phyloP scores from a whole-genome alignment of 2,329 filamentous ascomycete genomes.

The Scedosporium dehoogii region DNA sequence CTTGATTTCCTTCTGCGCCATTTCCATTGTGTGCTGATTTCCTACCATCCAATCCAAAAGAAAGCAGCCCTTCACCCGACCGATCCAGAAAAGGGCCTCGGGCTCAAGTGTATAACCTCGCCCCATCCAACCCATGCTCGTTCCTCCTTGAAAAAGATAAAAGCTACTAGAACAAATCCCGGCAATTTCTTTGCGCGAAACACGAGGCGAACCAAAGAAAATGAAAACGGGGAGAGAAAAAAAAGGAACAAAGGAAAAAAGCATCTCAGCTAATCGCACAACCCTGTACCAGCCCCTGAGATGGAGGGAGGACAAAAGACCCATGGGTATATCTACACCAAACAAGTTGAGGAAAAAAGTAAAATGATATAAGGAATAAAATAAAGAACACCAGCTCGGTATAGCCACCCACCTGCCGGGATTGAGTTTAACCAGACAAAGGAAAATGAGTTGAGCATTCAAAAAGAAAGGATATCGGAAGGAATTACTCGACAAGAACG shows the following conservation, averaged over 20 bases:
- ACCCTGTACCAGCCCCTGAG: neutral
- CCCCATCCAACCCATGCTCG: neutral
- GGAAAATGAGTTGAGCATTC: neutral
- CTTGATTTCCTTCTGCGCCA: neutral
- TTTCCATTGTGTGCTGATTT: neutral
- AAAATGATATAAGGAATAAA: constrained; percentile 1
- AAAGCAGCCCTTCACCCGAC: neutral
- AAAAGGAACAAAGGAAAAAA: neutral
- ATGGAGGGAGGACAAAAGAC: neutral
- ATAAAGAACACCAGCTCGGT: neutral
- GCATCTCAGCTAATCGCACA: neutral
- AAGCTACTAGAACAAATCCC: neutral
- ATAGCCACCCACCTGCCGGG: no score
- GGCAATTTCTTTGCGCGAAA: neutral
- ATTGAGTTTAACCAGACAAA: no score
- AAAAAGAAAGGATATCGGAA: neutral
- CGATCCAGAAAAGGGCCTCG: neutral
- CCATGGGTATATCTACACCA: constrained; percentile 5
- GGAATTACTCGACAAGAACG: neutral
- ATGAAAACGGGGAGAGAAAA: neutral
- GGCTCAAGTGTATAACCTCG: neutral
- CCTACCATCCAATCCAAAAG: neutral
- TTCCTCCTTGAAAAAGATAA: neutral
- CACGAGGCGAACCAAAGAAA: neutral
- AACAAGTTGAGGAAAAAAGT: neutral